A percentile compares a stretch with the other conserved stretches of the same genome.
Conservation (phyloP, 805 yeast species). For the Cyberlindnera mycetangii region DNA sequence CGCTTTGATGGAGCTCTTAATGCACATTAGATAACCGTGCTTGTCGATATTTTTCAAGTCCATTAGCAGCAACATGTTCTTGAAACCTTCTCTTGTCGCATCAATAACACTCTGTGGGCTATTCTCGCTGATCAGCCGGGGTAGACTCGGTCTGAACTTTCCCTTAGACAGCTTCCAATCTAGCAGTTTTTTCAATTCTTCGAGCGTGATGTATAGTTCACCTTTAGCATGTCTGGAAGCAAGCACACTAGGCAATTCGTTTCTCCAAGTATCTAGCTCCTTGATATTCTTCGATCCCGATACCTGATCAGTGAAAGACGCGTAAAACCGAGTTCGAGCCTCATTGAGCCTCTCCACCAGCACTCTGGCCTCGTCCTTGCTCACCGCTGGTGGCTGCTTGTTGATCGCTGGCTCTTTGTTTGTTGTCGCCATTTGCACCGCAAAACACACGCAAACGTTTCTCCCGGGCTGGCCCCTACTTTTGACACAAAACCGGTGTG, state of each 20-base stretch:
- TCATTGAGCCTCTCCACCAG: not conserved
- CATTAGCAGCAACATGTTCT: constrained; percentile 2
- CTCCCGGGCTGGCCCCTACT: not conserved
- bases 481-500: too few relatives aligned
- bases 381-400: not conserved
- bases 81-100: constrained; percentile 16
- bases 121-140: constrained; percentile 24
- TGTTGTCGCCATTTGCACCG: not conserved
- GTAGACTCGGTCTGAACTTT: constrained; percentile 26
- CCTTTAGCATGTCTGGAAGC: constrained; percentile 6
- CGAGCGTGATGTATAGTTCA: constrained; percentile 11
- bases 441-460: too few relatives aligned
- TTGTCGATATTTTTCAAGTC: not conserved
- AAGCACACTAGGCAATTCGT: constrained; percentile 10
- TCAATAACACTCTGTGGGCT: constrained; percentile 11
- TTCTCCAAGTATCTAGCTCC: constrained; percentile 25
- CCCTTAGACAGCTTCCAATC: constrained; percentile 29
- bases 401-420: not conserved
- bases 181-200: constrained; percentile 25
- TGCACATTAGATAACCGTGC: constrained; percentile 12
- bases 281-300: constrained; percentile 7
- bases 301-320: constrained; percentile 6
- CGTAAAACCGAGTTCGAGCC: constrained; percentile 11
- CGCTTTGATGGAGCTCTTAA: constrained; percentile 11
- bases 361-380: not conserved